phyloP scores from a whole-genome alignment of 768 basidiomycete species.

The Gloeostereum incarnatum region DNA sequence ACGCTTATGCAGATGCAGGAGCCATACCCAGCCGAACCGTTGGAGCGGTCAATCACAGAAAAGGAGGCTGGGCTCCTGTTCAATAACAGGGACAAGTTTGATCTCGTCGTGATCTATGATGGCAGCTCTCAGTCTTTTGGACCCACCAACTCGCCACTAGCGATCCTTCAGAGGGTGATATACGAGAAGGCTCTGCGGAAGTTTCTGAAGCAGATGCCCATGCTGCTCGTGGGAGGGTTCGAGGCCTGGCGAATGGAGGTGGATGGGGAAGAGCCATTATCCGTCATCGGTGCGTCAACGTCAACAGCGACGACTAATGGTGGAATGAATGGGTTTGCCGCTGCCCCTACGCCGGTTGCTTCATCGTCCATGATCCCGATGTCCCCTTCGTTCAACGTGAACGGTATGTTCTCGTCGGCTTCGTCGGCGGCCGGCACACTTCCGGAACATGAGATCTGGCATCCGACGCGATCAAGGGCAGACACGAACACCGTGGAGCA shows the following conservation, averaged over 20 bases:
- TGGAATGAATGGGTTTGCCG: neutral
- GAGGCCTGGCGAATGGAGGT: conserved; percentile 61
- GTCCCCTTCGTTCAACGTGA: too few species aligned
- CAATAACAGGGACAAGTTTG: conserved; percentile 77
- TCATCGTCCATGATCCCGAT: too few species aligned
- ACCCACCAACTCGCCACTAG: conserved; percentile 39
- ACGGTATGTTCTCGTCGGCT: neutral
- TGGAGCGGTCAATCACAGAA: conserved; percentile 44
- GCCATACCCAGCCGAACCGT: conserved; percentile 17
- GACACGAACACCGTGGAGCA: too few species aligned
- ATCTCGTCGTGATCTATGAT: conserved; percentile 85
- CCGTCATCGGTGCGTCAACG: neutral
- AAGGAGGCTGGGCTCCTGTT: conserved; percentile 73
- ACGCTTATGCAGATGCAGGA: conserved; percentile 66
- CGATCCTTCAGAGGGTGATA: conserved; percentile 56
- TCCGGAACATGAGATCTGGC: conserved; percentile 20
- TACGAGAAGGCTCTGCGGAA: conserved; percentile 67
- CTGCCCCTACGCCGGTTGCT: too few species aligned
- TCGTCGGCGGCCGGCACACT: neutral
- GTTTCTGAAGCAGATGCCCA: conserved; percentile 64
- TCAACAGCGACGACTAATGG: neutral
- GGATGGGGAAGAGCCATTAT: conserved; percentile 6
- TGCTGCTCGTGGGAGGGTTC: conserved; percentile 79
- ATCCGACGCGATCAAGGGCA: conserved; percentile 14
- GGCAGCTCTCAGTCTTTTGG: conserved; percentile 44